phyloP scores from a whole-genome alignment of 2,329 filamentous ascomycete genomes.

The Hypoxylon sp. region DNA sequence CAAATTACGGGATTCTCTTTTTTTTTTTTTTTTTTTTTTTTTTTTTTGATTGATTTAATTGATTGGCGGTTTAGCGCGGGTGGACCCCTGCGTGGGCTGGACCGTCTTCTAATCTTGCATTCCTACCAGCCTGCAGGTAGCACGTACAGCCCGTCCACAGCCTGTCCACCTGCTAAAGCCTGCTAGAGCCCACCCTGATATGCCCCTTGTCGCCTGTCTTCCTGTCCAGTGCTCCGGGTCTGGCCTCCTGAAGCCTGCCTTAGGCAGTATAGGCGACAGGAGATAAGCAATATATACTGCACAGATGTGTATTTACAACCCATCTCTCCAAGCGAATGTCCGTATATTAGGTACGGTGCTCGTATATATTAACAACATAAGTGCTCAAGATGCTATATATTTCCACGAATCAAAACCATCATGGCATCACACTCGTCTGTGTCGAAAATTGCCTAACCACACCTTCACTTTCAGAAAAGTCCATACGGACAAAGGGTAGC shows the following conservation, averaged over 20 bases:
- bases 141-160: no score
- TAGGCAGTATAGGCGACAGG: no score
- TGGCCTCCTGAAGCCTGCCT: no score
- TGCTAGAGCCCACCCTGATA: no score
- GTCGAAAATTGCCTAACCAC: conserved; percentile 38
- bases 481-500: conserved; percentile 34
- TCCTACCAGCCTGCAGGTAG: no score
- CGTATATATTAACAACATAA: neutral
- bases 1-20: conserved; percentile 30
- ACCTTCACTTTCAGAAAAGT: conserved; percentile 34
- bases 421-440: conserved; percentile 17
- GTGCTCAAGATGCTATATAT: no score
- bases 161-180: no score
- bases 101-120: neutral
- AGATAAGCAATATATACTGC: neutral
- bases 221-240: no score
- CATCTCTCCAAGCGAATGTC: neutral
- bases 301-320: neutral
- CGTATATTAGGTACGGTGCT: neutral
- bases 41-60: conserved; percentile 30
- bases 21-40: conserved; percentile 31
- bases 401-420: conserved; percentile 2
- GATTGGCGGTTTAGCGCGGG: conserved; percentile 14
- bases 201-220: neutral
- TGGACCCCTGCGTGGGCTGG: conserved; percentile 16